phyloP scores from a whole-genome alignment of 2,329 filamentous ascomycete genomes.

The Colletotrichum sp. region DNA sequence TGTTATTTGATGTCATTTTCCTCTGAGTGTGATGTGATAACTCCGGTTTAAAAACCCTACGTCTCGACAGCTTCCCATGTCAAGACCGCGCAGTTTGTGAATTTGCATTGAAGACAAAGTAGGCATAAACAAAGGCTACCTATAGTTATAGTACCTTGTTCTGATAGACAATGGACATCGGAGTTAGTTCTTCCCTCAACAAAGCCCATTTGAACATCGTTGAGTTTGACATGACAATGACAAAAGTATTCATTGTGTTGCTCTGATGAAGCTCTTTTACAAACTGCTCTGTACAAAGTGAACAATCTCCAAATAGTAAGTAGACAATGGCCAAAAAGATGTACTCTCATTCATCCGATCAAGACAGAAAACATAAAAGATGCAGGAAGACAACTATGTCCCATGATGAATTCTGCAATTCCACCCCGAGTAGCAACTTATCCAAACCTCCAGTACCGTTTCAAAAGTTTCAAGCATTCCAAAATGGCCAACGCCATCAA shows the following conservation, averaged over 20 bases:
- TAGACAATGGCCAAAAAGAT: neutral
- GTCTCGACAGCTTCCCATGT: neutral
- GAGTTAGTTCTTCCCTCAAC: neutral
- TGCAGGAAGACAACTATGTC: neutral
- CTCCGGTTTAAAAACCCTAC: neutral
- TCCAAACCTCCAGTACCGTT: neutral
- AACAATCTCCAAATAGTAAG: neutral
- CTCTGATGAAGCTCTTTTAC: neutral
- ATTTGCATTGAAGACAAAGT: neutral
- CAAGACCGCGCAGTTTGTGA: rapidly evolving
- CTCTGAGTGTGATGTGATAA: neutral
- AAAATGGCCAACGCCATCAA: neutral
- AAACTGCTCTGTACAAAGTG: neutral
- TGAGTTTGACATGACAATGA: neutral
- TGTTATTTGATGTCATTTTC: neutral
- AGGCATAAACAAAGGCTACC: neutral
- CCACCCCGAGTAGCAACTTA: neutral
- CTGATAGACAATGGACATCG: neutral
- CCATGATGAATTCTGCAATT: neutral
- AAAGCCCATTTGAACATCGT: neutral
- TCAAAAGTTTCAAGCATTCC: neutral
- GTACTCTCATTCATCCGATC: neutral
- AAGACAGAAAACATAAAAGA: neutral
- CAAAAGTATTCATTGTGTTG: neutral
- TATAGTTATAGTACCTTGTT: neutral